A percentile compares a stretch with the other conserved stretches of the same genome.
These are phyloP conservation scores for Leccinum boreale DNA, from an alignment of 768 basidiomycete species.

Conservation along the genomic window DNA sequence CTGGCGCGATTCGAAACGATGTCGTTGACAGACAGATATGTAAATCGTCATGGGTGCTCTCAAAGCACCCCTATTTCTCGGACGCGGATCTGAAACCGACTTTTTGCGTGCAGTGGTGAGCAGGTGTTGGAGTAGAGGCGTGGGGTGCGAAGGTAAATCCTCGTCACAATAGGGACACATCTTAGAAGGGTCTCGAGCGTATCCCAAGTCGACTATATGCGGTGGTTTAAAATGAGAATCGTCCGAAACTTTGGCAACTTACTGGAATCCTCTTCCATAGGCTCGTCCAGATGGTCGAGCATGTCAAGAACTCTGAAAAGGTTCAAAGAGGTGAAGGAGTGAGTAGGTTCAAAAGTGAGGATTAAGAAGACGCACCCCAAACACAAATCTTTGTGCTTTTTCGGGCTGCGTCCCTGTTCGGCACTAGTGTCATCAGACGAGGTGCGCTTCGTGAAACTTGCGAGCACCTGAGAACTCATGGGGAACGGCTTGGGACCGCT, in stretches of 20 bases:
- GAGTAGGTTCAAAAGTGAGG: constrained; percentile 10
- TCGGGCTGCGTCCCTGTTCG: constrained; percentile 25
- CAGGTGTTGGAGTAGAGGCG: constrained; percentile 54
- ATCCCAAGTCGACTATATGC: constrained; percentile 47
- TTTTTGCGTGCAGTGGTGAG: constrained; percentile 49
- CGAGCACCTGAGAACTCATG: constrained; percentile 46
- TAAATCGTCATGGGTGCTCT: constrained; percentile 49
- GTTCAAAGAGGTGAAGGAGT: neutral
- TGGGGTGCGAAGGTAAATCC: constrained; percentile 58
- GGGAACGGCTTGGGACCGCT: constrained; percentile 38
- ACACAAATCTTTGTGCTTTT: constrained; percentile 33
- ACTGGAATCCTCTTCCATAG: constrained; percentile 42
- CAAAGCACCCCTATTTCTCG: constrained; percentile 65
- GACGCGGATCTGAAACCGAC: constrained; percentile 61
- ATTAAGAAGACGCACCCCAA: constrained; percentile 9
- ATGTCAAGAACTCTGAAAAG: constrained; percentile 3
- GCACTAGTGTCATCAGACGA: constrained; percentile 34
- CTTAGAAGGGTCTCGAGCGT: constrained; percentile 56
- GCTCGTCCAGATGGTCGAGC: constrained; percentile 18
- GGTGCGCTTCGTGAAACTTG: constrained; percentile 29
- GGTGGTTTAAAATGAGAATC: neutral
- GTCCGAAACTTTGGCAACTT: constrained; percentile 13
- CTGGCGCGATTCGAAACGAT: constrained; percentile 71
- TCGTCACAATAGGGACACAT: constrained; percentile 84
- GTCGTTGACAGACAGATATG: constrained; percentile 70